Conservation (phyloP, 2,329 filamentous ascomycete genomes). For the Penicillium occitanis region DNA sequence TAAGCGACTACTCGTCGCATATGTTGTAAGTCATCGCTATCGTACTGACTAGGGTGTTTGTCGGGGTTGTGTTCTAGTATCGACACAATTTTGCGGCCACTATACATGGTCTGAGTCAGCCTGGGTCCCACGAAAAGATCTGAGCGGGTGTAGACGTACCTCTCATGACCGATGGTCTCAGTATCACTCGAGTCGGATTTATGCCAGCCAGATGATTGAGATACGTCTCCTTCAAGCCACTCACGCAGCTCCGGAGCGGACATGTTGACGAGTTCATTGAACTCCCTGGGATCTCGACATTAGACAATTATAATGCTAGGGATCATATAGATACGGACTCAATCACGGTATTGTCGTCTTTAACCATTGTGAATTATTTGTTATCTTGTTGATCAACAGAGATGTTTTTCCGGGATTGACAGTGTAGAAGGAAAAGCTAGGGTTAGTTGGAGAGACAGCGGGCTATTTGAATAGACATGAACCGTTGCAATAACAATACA, state of each 20-base stretch:
- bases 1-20: constrained; percentile 20
- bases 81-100: constrained; percentile 19
- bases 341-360: constrained; percentile 17
- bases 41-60: constrained; percentile 14
- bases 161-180: constrained; percentile 20
- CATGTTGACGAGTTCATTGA: constrained; percentile 20
- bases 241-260: constrained; percentile 16
- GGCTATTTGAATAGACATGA: neutral
- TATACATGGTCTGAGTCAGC: neutral
- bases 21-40: constrained; percentile 17
- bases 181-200: constrained; percentile 16
- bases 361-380: constrained; percentile 4
- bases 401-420: neutral
- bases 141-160: neutral
- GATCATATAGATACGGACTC: neutral
- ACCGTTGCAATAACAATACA: neutral
- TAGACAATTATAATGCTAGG: neutral
- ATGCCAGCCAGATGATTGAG: constrained; percentile 15
- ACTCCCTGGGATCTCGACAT: constrained; percentile 1
- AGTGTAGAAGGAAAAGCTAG: neutral
- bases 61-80: constrained; percentile 18
- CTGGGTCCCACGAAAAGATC: neutral
- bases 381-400: neutral
- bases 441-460: neutral
- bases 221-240: constrained; percentile 12